A percentile compares a stretch with the other conserved stretches of the same genome.
phyloP scores from a whole-genome alignment of 768 basidiomycete genomes.

The Kondoa malvinella region DNA sequence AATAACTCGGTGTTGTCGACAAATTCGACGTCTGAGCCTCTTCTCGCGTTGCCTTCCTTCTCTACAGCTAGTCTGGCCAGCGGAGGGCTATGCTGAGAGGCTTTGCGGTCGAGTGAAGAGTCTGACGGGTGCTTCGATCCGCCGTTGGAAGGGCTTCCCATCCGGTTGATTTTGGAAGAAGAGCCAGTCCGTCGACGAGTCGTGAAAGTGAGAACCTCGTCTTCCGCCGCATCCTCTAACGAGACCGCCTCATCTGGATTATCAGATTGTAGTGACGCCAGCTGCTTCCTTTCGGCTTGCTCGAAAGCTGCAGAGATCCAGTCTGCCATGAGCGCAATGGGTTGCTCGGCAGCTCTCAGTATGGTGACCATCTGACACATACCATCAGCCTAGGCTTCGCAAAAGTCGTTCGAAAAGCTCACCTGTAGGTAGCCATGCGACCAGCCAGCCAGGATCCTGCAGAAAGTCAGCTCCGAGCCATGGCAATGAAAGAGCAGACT shows the following conservation, averaged over 20 bases:
- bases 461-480: conserved; percentile 32
- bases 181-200: conserved; percentile 11
- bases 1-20: not conserved
- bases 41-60: not conserved
- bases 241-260: not conserved
- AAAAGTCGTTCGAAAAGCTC: not conserved
- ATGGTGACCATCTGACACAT: conserved; percentile 69
- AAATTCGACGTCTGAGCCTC: not conserved
- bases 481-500: not conserved
- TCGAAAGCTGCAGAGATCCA: conserved; percentile 76
- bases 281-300: conserved; percentile 20
- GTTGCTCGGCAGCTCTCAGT: conserved; percentile 61
- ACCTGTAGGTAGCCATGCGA: conserved; percentile 54
- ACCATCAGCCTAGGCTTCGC: not conserved
- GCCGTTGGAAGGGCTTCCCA: not conserved
- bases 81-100: not conserved
- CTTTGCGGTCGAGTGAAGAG: too few relatives aligned
- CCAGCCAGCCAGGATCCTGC: conserved; percentile 83
- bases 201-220: conserved; percentile 16
- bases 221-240: conserved; percentile 12
- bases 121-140: not conserved
- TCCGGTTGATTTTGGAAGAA: not conserved
- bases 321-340: conserved; percentile 64
- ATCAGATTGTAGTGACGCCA: not conserved
- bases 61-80: not conserved